Conservation (phyloP, 2,329 filamentous ascomycete species). For the Claviceps humidiphila region DNA sequence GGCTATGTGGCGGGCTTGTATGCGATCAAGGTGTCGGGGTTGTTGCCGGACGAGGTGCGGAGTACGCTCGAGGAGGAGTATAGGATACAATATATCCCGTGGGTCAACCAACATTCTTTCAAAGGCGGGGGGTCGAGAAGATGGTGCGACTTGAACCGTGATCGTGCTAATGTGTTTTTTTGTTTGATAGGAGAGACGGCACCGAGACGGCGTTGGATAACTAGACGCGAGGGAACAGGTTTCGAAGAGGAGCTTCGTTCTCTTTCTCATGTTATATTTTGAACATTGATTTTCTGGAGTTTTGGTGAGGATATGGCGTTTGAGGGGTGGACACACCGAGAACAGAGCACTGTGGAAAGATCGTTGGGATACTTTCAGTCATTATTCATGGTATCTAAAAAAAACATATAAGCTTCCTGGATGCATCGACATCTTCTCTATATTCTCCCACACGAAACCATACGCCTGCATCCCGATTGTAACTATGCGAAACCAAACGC, state of each 20-base stretch:
- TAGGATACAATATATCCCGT: constrained; percentile 54
- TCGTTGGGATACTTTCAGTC: neutral
- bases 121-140: neutral
- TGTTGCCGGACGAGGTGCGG: constrained; percentile 53
- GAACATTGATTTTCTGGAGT: neutral
- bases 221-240: constrained; percentile 6
- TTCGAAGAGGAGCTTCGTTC: neutral
- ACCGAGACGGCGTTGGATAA: constrained; percentile 37
- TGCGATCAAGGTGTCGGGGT: constrained; percentile 85
- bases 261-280: neutral
- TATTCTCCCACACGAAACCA: neutral
- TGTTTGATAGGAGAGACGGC: constrained; percentile 35
- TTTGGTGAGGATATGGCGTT: constrained; percentile 2
- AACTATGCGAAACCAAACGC: neutral
- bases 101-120: constrained; percentile 24
- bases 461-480: too few species aligned
- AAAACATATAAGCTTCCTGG: neutral
- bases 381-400: constrained; percentile 4
- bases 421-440: neutral
- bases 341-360: neutral
- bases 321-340: neutral
- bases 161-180: constrained; percentile 2
- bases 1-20: constrained; percentile 82
- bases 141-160: neutral
- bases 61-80: constrained; percentile 49